Evolutionary conservation across 2,329 filamentous ascomycete genomes (phyloP).

Genomic region (Penicillium psychrosexuale): DNA sequence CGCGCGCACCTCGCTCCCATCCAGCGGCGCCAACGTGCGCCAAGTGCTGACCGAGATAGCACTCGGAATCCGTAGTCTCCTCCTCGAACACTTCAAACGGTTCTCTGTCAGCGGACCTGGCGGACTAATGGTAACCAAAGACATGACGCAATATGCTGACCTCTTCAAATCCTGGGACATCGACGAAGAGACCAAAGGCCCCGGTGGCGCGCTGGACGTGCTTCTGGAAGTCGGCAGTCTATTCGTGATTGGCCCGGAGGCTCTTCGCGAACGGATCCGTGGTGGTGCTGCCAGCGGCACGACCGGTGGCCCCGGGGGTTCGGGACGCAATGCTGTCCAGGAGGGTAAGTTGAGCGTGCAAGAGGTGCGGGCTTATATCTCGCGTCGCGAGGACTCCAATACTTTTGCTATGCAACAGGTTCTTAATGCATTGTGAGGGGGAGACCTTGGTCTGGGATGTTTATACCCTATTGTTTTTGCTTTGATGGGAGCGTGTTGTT

Average conservation of each 20-base stretch:
- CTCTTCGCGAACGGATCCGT: slow-evolving; percentile 68
- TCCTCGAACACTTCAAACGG: slow-evolving; percentile 91
- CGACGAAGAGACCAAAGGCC: slow-evolving; percentile 55
- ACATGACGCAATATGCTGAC: slow-evolving; percentile 89
- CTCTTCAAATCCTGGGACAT: slow-evolving; percentile 80
- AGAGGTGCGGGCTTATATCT: slow-evolving; percentile 74
- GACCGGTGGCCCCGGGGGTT: slow-evolving; percentile 43
- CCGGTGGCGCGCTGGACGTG: slow-evolving; percentile 67
- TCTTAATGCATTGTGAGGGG: slow-evolving; percentile 59
- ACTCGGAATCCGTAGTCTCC: slow-evolving; percentile 68
- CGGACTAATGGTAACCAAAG: slow-evolving; percentile 91
- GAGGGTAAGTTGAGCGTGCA: slow-evolving; percentile 51
- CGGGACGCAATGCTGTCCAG: slow-evolving; percentile 38
- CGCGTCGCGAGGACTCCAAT: slow-evolving; percentile 77
- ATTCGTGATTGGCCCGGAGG: slow-evolving; percentile 87
- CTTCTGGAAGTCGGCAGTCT: slow-evolving; percentile 90
- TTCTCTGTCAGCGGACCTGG: slow-evolving; percentile 92
- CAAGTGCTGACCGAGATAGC: slow-evolving; percentile 82
- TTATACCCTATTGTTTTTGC: slow-evolving; percentile 5
- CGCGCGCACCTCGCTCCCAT: slow-evolving; percentile 61
- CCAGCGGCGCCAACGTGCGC: slow-evolving; percentile 70
- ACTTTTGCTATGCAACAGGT: slow-evolving; percentile 80
- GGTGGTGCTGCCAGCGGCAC: slow-evolving; percentile 51
- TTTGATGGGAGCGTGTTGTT: neutral
- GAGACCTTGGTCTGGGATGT: neutral